Conservation (phyloP, 2,329 filamentous ascomycete genomes). For the Alternaria conjuncta region DNA sequence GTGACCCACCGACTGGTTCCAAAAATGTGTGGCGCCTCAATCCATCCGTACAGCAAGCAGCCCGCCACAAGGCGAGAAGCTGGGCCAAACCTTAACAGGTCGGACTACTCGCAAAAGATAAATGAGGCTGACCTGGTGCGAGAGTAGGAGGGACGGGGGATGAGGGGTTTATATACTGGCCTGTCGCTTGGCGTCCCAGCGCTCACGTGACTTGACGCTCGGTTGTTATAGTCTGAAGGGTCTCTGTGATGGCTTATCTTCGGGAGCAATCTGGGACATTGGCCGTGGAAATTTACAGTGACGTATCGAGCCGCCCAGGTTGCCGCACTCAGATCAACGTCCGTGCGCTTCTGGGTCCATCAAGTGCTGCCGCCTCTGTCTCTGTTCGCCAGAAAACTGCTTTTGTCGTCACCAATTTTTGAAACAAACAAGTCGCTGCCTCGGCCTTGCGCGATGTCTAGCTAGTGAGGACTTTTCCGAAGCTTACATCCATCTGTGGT, state of each 20-base stretch:
- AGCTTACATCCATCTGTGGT: neutral
- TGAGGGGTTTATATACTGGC: neutral
- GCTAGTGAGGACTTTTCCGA: neutral
- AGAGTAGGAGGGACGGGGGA: neutral
- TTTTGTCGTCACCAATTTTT: neutral
- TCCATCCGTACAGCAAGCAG: too few relatives aligned
- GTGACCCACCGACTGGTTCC: constrained; percentile 5
- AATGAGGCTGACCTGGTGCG: neutral
- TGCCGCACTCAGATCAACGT: neutral
- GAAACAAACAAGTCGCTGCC: neutral
- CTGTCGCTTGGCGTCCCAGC: neutral
- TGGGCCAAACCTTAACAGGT: too few relatives aligned
- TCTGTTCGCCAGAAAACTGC: neutral
- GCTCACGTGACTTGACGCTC: neutral
- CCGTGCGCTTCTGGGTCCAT: neutral
- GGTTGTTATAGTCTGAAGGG: neutral
- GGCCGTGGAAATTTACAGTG: neutral
- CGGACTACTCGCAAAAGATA: too few relatives aligned
- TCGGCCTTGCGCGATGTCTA: neutral
- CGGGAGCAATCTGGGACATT: neutral
- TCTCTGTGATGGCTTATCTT: neutral
- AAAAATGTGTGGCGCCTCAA: constrained; percentile 13
- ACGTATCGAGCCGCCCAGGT: neutral
- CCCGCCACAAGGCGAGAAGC: too few relatives aligned
- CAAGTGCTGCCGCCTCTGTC: neutral